Base-by-base conservation (phyloP, 768 basidiomycete genomes). In the Tulasnella sp. region DNA sequence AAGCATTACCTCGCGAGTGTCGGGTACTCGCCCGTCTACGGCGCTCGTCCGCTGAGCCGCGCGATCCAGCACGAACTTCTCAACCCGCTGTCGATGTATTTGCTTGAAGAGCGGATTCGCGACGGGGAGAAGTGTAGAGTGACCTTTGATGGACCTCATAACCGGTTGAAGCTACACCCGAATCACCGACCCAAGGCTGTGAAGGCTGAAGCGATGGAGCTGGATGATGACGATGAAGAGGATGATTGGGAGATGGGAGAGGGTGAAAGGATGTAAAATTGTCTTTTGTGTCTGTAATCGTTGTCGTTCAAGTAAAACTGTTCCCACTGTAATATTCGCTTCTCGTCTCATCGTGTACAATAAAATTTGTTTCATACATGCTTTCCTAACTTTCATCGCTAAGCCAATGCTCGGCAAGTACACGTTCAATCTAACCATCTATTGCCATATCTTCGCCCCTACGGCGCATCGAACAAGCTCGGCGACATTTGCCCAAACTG, bases 61-160 rank as follows among this genome's bases (percentile, higher is more conserved):
- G 86, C 91, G 3, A 95, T 99, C 75, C 95, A 97, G 81, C 89
- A 86, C 76, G 93, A 98, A 77, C 84, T 99, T 39, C 84, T 98
- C 77, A 95, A 97, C 78, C 95, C 95, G 12, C 82, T 98, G 40
- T 92, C 93, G 16, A 82, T 90, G 71, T 85, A 91, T 83, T 84
- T 98, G 52, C 87, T 98, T 64, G 89, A 92, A 42, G 91, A 91
- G 75, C 86, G 88, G 42, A 83, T 98, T 67, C 83, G 87, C 44
- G 94, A 98, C 68, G 89, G 89, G 12, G 96, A 98, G 80, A 85
- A 79, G 0, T 90, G 91, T 5, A 80, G 80, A 32, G 84, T 98
- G 67, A 85, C 85, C 32, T 94, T 94, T 74, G 94, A 98, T 77
- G 87, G 90, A 3, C 88, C 89, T 22, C 86, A 85, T 74, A 98